A percentile compares a stretch with the other conserved stretches of the same genome.
These are phyloP conservation scores for Escallonia rubra DNA, from an alignment of 129 eudicot genomes.

Conservation along the genomic window DNA sequence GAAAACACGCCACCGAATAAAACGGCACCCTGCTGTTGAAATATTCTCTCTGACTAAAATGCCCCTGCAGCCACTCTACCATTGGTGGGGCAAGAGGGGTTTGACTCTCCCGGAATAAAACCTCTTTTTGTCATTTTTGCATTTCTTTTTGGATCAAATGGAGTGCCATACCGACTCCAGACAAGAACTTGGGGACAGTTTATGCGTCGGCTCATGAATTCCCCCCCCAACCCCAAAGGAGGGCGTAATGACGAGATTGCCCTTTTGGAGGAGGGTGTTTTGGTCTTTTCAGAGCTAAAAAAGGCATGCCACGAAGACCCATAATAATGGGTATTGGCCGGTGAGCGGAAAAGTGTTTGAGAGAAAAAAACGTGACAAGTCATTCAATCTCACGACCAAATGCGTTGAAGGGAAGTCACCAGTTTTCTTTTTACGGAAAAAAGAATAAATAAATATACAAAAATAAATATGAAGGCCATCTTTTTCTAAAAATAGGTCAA, in stretches of 20 bases:
- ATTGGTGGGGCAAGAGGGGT: background rate
- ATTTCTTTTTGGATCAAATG: too few species aligned
- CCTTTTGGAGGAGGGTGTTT: background rate
- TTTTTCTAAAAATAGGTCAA: background rate
- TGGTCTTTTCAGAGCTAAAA: background rate
- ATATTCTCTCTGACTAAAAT: background rate
- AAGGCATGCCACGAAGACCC: background rate
- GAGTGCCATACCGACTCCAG: background rate
- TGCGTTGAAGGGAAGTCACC: slow-evolving; percentile 6
- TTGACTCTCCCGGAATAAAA: background rate
- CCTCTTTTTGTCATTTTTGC: background rate
- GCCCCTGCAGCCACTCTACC: background rate
- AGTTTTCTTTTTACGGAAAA: background rate
- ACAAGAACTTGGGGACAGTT: background rate
- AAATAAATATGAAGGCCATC: background rate
- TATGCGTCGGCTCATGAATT: background rate
- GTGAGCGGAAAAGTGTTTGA: background rate
- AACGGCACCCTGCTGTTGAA: background rate
- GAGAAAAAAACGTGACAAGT: background rate
- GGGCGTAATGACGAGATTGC: background rate
- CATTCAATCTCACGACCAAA: slow-evolving; percentile 12
- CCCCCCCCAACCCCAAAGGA: too few species aligned
- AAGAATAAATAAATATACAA: background rate
- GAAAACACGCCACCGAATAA: slow-evolving; percentile 11
- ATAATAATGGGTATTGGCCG: background rate